Evolutionary conservation across 305 asterid species (phyloP).

Genomic region (Solanum hybrid): DNA sequence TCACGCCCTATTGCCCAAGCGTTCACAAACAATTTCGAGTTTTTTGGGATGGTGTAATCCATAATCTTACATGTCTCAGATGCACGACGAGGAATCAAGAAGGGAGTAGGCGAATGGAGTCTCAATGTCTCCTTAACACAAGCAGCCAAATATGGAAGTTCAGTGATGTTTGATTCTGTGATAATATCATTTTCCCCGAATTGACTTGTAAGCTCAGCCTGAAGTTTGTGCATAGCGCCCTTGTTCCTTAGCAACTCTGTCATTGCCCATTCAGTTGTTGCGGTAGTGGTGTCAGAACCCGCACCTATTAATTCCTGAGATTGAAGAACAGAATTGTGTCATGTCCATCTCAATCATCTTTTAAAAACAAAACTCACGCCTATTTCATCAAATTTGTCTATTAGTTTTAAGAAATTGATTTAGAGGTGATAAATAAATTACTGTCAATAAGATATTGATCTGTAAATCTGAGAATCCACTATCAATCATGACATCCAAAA

Average conservation of each 20-base stretch:
- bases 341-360: not conserved
- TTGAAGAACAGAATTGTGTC: not conserved
- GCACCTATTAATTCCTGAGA: slow-evolving; percentile 15
- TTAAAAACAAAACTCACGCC: not conserved
- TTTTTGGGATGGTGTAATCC: no score
- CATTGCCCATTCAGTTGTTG: slow-evolving; percentile 18
- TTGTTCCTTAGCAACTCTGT: slow-evolving; percentile 15
- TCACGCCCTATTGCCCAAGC: not conserved
- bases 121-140: no score
- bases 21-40: no score
- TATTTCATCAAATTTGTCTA: not conserved
- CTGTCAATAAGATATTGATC: not conserved
- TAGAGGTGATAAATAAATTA: no score
- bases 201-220: slow-evolving; percentile 3
- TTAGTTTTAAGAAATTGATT: not conserved
- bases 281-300: slow-evolving; percentile 19
- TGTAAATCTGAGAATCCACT: slow-evolving; percentile 1
- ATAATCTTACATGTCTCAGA: no score
- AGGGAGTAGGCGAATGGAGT: no score
- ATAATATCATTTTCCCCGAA: not conserved
- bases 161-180: not conserved
- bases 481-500: slow-evolving; percentile 9
- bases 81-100: no score
- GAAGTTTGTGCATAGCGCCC: slow-evolving; percentile 8
- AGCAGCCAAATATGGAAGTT: no score